Percentiles rank a stretch among this genome's conserved stretches.
Conservation (phyloP, 106 monocot genomes). For the Phalaenopsis aphrodite region DNA sequence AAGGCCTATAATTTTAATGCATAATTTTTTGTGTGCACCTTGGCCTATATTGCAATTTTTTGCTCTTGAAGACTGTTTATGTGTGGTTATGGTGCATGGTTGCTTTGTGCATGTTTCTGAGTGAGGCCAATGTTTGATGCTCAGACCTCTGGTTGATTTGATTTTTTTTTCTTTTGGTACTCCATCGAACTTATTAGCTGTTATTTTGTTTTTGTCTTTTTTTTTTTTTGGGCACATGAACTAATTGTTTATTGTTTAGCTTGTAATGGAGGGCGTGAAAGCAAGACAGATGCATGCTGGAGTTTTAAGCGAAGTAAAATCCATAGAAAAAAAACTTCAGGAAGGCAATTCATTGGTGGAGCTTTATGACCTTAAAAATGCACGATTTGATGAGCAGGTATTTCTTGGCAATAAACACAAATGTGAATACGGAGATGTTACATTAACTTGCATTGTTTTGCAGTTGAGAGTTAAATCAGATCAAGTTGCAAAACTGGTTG, state of each 20-base stretch:
- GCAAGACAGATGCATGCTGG: slow-evolving; percentile 57
- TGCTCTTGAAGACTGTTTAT: background rate
- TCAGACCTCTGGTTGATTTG: background rate
- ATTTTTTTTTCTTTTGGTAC: background rate
- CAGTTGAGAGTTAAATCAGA: slow-evolving; percentile 68
- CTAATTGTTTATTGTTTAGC: slow-evolving; percentile 34
- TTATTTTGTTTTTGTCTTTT: background rate
- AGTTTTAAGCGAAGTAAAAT: slow-evolving; percentile 40
- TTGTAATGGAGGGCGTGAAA: slow-evolving; percentile 66
- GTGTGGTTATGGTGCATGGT: background rate
- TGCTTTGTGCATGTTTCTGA: background rate
- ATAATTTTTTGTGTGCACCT: background rate
- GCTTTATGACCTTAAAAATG: slow-evolving; percentile 39
- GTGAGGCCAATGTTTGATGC: background rate
- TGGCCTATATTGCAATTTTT: background rate
- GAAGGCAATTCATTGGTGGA: slow-evolving; percentile 52
- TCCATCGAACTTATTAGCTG: background rate
- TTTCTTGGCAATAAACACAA: background rate
- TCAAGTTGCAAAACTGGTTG: slow-evolving; percentile 49
- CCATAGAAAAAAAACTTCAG: slow-evolving; percentile 47
- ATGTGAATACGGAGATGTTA: background rate
- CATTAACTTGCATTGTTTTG: slow-evolving; percentile 4
- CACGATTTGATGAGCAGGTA: slow-evolving; percentile 76
- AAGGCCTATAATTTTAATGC: background rate
- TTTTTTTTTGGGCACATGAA: background rate